Evolutionary conservation across 2,329 filamentous ascomycete genomes (phyloP).

Genomic region (Setomelanomma holmii): DNA sequence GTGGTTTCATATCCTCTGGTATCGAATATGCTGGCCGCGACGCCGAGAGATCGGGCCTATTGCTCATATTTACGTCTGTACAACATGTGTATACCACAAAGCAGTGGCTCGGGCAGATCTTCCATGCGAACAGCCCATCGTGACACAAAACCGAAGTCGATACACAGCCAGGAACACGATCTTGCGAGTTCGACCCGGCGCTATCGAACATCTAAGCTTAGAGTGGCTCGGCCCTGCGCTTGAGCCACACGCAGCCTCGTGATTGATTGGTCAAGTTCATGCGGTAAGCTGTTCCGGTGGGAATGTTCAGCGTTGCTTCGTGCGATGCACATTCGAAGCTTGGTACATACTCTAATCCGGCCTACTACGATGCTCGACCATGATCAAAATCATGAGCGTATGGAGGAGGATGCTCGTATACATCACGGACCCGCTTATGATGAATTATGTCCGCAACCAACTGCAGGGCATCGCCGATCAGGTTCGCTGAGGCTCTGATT

Average conservation of each 20-base stretch:
- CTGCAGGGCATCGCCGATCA: slow-evolving; percentile 28
- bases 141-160: not conserved
- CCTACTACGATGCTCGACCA: no score
- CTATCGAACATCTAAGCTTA: not conserved
- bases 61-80: not conserved
- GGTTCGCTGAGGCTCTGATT: slow-evolving; percentile 2
- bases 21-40: not conserved
- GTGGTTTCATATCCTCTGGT: not conserved
- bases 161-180: not conserved
- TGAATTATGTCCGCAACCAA: not conserved
- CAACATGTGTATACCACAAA: not conserved
- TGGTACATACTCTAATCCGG: no score
- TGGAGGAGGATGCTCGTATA: not conserved
- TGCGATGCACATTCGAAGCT: no score
- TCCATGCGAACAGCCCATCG: not conserved
- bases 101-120: not conserved
- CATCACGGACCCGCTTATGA: not conserved
- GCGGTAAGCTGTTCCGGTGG: no score
- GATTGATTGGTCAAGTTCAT: not conserved
- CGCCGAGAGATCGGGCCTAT: no score
- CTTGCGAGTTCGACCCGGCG: not conserved
- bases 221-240: not conserved
- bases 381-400: no score
- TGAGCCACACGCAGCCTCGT: not conserved
- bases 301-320: no score